A percentile compares a stretch with the other conserved stretches of the same genome.
Conservation (phyloP, 805 yeast genomes). For the Komagataella populi region DNA sequence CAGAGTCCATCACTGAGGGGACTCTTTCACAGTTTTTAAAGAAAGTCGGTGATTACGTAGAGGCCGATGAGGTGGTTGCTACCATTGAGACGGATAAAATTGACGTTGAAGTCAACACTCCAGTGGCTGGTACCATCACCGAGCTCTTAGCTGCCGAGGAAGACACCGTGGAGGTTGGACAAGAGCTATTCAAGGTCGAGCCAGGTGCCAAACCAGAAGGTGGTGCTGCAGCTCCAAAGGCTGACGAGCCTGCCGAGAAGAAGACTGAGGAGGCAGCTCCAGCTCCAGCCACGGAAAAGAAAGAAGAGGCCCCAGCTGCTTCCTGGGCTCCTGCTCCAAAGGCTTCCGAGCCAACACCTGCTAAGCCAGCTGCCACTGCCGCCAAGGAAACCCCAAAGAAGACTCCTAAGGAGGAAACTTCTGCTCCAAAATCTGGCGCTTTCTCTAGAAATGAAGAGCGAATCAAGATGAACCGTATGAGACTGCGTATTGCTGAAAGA, state of each 20-base stretch:
- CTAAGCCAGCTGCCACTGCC: slow-evolving; percentile 17
- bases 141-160: slow-evolving; percentile 76
- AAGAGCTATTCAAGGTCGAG: slow-evolving; percentile 78
- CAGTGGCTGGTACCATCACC: slow-evolving; percentile 78
- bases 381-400: slow-evolving; percentile 17
- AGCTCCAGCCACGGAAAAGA: slow-evolving; percentile 10
- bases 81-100: slow-evolving; percentile 98
- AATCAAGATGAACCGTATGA: slow-evolving; percentile 98
- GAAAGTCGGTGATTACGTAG: slow-evolving; percentile 79
- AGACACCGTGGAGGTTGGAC: slow-evolving; percentile 93
- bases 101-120: slow-evolving; percentile 94
- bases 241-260: slow-evolving; percentile 9
- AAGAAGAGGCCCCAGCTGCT: slow-evolving; percentile 8
- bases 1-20: slow-evolving; percentile 96
- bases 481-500: slow-evolving; percentile 97
- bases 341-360: slow-evolving; percentile 17
- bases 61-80: slow-evolving; percentile 81
- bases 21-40: slow-evolving; percentile 59
- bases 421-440: slow-evolving; percentile 19
- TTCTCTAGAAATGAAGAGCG: slow-evolving; percentile 81
- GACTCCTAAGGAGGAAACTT: slow-evolving; percentile 10
- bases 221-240: slow-evolving; percentile 26
- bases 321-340: slow-evolving; percentile 12
- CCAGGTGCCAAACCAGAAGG: slow-evolving; percentile 61
- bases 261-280: slow-evolving; percentile 13